phyloP scores from a whole-genome alignment of 129 eudicot species.

The Scalesia atractyloides region DNA sequence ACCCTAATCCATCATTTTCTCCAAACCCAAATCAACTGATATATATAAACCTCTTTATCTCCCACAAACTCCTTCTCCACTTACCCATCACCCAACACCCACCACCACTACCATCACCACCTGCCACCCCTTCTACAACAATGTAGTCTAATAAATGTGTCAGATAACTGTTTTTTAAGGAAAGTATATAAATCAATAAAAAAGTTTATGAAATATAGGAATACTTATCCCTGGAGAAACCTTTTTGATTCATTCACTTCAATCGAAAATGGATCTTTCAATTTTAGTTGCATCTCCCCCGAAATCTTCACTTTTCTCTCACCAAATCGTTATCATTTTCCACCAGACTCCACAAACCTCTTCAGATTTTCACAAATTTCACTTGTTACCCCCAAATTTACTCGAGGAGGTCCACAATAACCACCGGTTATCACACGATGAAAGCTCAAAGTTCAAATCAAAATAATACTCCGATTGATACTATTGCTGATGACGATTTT shows the following conservation, averaged over 20 bases:
- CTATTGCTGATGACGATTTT: constrained; percentile 43
- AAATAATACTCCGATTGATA: constrained; percentile 12
- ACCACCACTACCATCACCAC: too few relatives aligned
- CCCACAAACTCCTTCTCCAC: too few relatives aligned
- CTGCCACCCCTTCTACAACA: too few relatives aligned
- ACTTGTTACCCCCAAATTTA: constrained; percentile 12
- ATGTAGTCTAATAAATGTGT: too few relatives aligned
- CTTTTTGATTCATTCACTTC: constrained; percentile 4
- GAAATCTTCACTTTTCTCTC: constrained; percentile 24
- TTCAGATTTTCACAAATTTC: constrained; percentile 8
- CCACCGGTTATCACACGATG: constrained; percentile 21
- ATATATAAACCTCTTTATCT: too few relatives aligned
- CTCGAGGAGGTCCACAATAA: too few relatives aligned
- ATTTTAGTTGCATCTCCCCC: constrained; percentile 23
- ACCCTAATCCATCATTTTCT: too few relatives aligned
- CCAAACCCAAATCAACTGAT: too few relatives aligned
- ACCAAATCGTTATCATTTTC: constrained; percentile 20
- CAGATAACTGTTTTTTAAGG: too few relatives aligned
- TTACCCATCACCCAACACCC: too few relatives aligned
- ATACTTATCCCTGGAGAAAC: constrained; percentile 7
- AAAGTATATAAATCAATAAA: too few relatives aligned
- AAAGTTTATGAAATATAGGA: too few relatives aligned
- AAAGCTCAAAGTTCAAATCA: constrained; percentile 35
- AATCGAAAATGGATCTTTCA: constrained; percentile 46
- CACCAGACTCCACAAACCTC: constrained; percentile 21